phyloP scores from a whole-genome alignment of 345 rosid genomes.

The Murraya paniculata region DNA sequence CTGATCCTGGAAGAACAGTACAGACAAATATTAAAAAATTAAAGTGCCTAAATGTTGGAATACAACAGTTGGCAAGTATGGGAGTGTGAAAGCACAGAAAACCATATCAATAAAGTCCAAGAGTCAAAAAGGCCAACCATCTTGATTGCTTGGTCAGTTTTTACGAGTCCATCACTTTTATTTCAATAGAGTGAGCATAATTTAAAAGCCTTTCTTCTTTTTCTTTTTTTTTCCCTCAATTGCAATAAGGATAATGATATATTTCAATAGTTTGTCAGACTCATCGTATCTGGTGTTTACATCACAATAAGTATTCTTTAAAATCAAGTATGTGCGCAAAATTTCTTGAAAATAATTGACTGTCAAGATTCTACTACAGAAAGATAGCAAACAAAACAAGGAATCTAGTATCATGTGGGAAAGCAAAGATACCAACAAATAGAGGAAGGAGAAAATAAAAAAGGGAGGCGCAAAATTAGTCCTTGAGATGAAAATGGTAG shows the following conservation, averaged over 20 bases:
- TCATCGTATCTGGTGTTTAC: background rate
- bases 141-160: background rate
- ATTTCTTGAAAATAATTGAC: background rate
- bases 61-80: background rate
- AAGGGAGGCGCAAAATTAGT: background rate
- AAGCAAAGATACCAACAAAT: background rate
- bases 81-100: background rate
- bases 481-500: too few relatives aligned
- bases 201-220: too few relatives aligned
- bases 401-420: background rate
- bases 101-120: background rate
- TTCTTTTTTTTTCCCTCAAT: background rate
- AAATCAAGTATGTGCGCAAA: background rate
- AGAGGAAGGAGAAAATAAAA: background rate
- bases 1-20: slow-evolving; percentile 54
- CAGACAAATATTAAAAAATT: slow-evolving; percentile 1
- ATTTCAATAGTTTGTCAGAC: background rate
- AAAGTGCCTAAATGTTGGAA: background rate
- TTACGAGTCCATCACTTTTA: background rate
- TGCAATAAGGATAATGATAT: background rate
- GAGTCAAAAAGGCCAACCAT: background rate
- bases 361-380: background rate
- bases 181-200: background rate
- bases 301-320: background rate
- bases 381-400: background rate